Base-by-base conservation (phyloP, 139 green algal species). In the Chlamydomonas schloesseri region DNA sequence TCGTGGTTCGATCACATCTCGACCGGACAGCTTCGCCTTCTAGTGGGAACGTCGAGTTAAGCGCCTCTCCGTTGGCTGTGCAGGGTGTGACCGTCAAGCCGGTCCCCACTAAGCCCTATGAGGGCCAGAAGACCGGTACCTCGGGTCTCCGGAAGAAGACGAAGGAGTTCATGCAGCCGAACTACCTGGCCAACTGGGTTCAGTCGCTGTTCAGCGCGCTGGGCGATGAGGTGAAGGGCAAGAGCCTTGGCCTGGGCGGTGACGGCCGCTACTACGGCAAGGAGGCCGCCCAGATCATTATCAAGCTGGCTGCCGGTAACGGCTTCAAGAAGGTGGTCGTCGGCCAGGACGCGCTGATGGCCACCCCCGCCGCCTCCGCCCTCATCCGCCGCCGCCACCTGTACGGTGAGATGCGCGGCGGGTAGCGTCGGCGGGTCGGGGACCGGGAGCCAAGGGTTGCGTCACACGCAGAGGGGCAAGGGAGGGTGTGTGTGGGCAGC, bases 171-270 rank as follows among this genome's bases (percentile, higher is more conserved):
- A 97, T 93, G 89, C 78, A 85, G 62, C 93, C 96, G 9, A 98
- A 99, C 90, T 99, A 99, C 92, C 93, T 99, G 26, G 98, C 97
- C 75, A 99, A 99, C 94, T 99, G 98, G 96, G 93, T 99, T 81
- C 98, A 99, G 91, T 97, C 95, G 1, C 88, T 99, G 67, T 99
- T 99, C 90, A 93, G 93, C 76, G 94, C 97, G 0, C 92, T 89
- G 98, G 97, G 97, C 29, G 94, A 97, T 11, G 97, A 99, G 89
- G 82, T 95, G 18, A 88, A 93, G 81, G 97, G 98, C 75, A 87
- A 97, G 89, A 93, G 93, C 29, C 95, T 99, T 47, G 97, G 94
- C 36, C 92, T 99, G 64, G 98, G 98, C 47, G 98, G 98, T 20
- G 98, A 99, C 74, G 98, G 98, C n/a, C 95, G 98, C 70, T 99